Percentiles rank a stretch among this genome's conserved stretches.
Evolutionary conservation across 2,329 filamentous ascomycete genomes (phyloP).

Genomic region (Zymoseptoria ardabiliae): DNA sequence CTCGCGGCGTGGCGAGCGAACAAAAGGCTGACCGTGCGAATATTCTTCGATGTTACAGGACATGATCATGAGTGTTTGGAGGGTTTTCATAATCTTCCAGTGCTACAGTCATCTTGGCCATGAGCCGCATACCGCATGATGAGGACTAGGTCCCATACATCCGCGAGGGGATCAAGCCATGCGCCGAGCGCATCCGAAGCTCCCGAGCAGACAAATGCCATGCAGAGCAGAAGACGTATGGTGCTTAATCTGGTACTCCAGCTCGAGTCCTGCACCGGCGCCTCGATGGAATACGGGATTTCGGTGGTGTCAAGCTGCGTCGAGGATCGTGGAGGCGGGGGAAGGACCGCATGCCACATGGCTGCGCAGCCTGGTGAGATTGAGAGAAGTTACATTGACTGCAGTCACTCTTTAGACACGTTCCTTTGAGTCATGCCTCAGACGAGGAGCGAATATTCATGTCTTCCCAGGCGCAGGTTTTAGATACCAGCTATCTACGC

Average conservation of each 20-base stretch:
- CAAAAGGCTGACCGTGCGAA: conserved; percentile 21
- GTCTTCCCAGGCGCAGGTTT: not conserved
- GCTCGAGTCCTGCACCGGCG: not conserved
- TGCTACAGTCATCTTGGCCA: conserved; percentile 6
- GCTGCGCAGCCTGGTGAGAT: not conserved
- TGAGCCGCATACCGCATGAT: not conserved
- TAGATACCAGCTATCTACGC: not conserved
- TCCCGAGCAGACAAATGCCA: not conserved
- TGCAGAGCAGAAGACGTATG: not conserved
- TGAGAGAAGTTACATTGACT: conserved; percentile 11
- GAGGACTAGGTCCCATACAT: not conserved
- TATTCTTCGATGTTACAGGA: conserved; percentile 21
- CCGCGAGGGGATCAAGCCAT: not conserved
- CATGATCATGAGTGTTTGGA: conserved; percentile 16
- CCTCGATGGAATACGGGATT: not conserved
- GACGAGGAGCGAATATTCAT: not conserved
- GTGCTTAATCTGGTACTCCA: not conserved
- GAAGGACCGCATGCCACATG: not conserved
- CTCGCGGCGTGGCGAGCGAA: conserved; percentile 7
- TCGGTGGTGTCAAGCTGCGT: not conserved
- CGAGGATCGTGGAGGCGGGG: not conserved
- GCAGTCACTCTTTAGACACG: conserved; percentile 19
- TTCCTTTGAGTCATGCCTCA: conserved; percentile 9
- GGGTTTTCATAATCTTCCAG: not conserved
- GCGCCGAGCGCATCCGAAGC: not conserved